phyloP scores from a whole-genome alignment of 257 asterid species.

The Ocimum tenuiflorum region DNA sequence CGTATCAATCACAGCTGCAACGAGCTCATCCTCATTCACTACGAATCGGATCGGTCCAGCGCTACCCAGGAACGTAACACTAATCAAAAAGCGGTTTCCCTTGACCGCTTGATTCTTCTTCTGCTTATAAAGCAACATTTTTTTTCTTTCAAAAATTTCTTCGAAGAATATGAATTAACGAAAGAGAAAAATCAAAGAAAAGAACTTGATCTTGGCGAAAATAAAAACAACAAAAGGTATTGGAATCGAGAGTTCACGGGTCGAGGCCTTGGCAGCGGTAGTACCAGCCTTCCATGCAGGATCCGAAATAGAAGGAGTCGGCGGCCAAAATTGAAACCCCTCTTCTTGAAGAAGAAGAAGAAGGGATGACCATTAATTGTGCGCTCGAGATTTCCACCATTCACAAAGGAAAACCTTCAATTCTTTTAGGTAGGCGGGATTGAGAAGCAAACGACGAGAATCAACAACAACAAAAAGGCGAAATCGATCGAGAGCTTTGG shows the following conservation, averaged over 20 bases:
- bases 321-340: constrained; percentile 23
- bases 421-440: neutral
- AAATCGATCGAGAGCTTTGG: neutral
- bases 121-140: constrained; percentile 66
- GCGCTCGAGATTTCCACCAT: constrained; percentile 61
- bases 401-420: constrained; percentile 34
- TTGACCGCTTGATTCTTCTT: constrained; percentile 64
- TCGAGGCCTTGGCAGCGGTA: constrained; percentile 90
- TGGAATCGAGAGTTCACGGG: constrained; percentile 38
- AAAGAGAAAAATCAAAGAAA: neutral
- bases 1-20: constrained; percentile 65
- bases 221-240: neutral
- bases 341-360: constrained; percentile 55
- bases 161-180: neutral
- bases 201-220: neutral
- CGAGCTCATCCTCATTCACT: constrained; percentile 67
- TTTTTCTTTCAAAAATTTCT: neutral
- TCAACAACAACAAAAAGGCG: neutral
- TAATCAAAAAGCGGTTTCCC: constrained; percentile 64
- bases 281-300: constrained; percentile 95
- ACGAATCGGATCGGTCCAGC: constrained; percentile 93
- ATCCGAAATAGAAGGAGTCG: constrained; percentile 52
- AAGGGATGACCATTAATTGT: constrained; percentile 70
- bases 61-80: constrained; percentile 73
- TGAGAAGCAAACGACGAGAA: neutral